A percentile compares a stretch with the other conserved stretches of the same genome.
Conservation (phyloP, 1,284 basidiomycete genomes). For the Lignosus rhinocerotis region DNA sequence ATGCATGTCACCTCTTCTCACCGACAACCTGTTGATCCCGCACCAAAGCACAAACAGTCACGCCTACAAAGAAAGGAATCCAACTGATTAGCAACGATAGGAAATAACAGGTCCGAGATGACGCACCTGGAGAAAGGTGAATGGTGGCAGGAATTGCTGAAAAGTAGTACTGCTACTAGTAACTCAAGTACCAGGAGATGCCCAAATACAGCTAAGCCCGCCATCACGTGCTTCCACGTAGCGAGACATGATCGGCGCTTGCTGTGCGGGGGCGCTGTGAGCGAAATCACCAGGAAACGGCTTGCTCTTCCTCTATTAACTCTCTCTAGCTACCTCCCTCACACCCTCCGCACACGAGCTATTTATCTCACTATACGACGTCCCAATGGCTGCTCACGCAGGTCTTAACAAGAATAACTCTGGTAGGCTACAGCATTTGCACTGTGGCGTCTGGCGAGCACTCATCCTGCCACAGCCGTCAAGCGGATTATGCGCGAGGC, state of each 20-base stretch:
- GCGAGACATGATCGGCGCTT: constrained; percentile 14
- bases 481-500: constrained; percentile 98
- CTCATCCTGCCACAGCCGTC: constrained; percentile 53
- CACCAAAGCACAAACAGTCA: too few relatives aligned
- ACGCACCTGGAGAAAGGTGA: too few relatives aligned
- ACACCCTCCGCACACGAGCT: constrained; percentile 10
- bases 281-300: constrained; percentile 20
- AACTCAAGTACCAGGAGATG: constrained; percentile 9
- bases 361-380: neutral
- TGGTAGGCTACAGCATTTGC: constrained; percentile 43
- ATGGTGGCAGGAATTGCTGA: neutral
- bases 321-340: constrained; percentile 3
- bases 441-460: neutral
- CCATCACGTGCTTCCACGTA: constrained; percentile 29
- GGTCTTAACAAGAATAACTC: constrained; percentile 83
- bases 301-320: constrained; percentile 4
- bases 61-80: neutral
- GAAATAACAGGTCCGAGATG: too few relatives aligned
- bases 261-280: neutral
- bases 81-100: neutral
- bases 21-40: constrained; percentile 2
- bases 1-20: constrained; percentile 47
- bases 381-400: constrained; percentile 36
- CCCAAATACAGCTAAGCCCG: constrained; percentile 5
- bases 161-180: constrained; percentile 10